phyloP scores from a whole-genome alignment of 148 eudicot species.

The Cornus florida region DNA sequence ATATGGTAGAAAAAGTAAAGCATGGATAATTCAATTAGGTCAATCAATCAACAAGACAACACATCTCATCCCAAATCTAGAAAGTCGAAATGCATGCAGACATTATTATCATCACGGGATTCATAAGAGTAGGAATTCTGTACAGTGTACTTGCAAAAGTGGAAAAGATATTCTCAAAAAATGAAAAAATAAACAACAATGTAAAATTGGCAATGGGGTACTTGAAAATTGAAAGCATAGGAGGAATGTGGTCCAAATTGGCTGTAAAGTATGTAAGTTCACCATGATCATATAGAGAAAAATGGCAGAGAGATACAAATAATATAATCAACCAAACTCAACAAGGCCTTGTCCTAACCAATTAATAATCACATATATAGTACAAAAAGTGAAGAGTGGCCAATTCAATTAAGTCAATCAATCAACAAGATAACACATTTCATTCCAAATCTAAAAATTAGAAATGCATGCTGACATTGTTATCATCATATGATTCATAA shows the following conservation, averaged over 20 bases:
- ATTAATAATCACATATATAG: background rate
- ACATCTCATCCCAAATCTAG: background rate
- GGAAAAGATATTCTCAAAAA: background rate
- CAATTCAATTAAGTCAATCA: background rate
- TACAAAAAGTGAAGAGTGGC: background rate
- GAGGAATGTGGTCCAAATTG: conserved; percentile 13
- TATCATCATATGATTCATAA: background rate
- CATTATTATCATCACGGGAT: background rate
- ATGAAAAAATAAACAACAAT: background rate
- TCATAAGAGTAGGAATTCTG: background rate
- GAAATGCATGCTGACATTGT: background rate
- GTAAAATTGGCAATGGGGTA: background rate
- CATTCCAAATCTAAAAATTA: background rate
- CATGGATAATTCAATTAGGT: background rate
- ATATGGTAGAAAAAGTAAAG: background rate
- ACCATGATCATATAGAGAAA: too few species aligned
- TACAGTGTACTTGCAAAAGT: background rate
- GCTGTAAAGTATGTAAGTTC: too few species aligned
- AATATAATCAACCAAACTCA: too few species aligned
- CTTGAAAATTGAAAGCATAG: conserved; percentile 16
- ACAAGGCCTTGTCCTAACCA: too few species aligned
- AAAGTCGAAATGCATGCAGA: too few species aligned
- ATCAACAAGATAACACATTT: too few species aligned
- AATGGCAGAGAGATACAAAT: too few species aligned
- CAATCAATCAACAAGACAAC: background rate